phyloP scores from a whole-genome alignment of 2,329 filamentous ascomycete genomes.

The Paraconiothyrium brasiliense region DNA sequence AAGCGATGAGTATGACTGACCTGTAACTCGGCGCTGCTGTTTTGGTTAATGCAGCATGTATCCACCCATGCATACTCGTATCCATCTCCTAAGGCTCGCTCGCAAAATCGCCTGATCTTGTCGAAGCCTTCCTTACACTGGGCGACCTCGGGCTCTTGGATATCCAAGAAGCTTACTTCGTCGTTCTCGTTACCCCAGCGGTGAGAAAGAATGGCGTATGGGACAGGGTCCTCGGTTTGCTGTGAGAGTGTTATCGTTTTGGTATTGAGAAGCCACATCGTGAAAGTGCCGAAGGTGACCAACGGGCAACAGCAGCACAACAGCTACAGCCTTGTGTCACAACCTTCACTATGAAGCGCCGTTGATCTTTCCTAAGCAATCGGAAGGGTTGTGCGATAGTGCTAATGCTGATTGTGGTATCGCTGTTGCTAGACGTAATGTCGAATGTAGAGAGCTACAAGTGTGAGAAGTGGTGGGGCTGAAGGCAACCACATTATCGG shows the following conservation, averaged over 20 bases:
- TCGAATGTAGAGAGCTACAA: too few relatives aligned
- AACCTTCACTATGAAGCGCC: neutral
- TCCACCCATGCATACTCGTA: neutral
- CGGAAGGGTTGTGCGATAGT: too few relatives aligned
- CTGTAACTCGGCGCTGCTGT: neutral
- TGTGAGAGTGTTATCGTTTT: neutral
- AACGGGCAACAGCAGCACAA: too few relatives aligned
- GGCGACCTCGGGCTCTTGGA: neutral
- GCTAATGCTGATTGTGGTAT: too few relatives aligned
- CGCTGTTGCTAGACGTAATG: too few relatives aligned
- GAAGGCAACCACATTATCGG: too few relatives aligned
- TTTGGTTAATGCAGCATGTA: neutral
- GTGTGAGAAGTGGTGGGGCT: too few relatives aligned
- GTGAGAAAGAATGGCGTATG: neutral
- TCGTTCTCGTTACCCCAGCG: neutral
- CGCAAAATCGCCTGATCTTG: neutral
- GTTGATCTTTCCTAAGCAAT: too few relatives aligned
- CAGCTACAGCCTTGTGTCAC: neutral
- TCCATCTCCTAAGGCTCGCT: neutral
- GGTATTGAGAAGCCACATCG: neutral
- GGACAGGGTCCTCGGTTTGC: neutral
- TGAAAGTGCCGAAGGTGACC: neutral
- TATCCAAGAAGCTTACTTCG: neutral
- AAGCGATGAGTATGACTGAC: neutral
- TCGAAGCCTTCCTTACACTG: neutral